Conservation (phyloP, 352 stramenopile genomes). For the Thalassiosira sp. region DNA sequence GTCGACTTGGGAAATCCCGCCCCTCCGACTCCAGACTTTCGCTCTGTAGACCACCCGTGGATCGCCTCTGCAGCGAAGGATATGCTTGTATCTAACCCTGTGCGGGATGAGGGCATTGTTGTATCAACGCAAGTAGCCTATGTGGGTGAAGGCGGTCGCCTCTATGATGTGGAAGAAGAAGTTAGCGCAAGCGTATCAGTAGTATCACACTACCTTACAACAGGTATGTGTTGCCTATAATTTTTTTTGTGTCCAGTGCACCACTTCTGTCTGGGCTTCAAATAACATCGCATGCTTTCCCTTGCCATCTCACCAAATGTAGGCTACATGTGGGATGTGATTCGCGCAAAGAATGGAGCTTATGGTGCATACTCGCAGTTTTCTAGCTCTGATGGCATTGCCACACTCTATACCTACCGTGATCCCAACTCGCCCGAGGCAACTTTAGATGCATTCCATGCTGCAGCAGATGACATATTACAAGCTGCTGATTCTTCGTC, state of each 20-base stretch:
- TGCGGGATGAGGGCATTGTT: slow-evolving; percentile 75
- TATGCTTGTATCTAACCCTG: slow-evolving; percentile 44
- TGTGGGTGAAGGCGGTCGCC: slow-evolving; percentile 75
- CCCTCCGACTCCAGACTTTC: slow-evolving; percentile 53
- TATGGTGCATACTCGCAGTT: slow-evolving; percentile 77
- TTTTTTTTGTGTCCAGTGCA: slow-evolving; percentile 1
- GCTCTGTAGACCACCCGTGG: slow-evolving; percentile 62
- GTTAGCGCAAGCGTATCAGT: slow-evolving; percentile 60
- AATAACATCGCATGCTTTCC: background rate
- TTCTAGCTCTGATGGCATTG: slow-evolving; percentile 65
- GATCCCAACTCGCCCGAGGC: slow-evolving; percentile 75
- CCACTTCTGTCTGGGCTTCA: background rate
- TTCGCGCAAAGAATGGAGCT: slow-evolving; percentile 79
- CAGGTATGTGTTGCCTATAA: slow-evolving; percentile 15
- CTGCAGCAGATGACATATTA: slow-evolving; percentile 43
- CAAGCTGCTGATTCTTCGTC: slow-evolving; percentile 15
- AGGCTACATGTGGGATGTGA: slow-evolving; percentile 81
- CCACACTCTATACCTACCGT: slow-evolving; percentile 76
- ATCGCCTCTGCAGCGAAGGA: slow-evolving; percentile 56
- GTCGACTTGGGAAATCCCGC: slow-evolving; percentile 35
- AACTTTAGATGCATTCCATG: slow-evolving; percentile 80
- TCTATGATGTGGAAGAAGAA: slow-evolving; percentile 71
- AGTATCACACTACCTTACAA: slow-evolving; percentile 65
- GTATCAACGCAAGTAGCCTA: slow-evolving; percentile 84
- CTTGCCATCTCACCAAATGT: background rate